Conservation (phyloP, 2,329 filamentous ascomycete genomes). For the Stachybotrys chartarum region DNA sequence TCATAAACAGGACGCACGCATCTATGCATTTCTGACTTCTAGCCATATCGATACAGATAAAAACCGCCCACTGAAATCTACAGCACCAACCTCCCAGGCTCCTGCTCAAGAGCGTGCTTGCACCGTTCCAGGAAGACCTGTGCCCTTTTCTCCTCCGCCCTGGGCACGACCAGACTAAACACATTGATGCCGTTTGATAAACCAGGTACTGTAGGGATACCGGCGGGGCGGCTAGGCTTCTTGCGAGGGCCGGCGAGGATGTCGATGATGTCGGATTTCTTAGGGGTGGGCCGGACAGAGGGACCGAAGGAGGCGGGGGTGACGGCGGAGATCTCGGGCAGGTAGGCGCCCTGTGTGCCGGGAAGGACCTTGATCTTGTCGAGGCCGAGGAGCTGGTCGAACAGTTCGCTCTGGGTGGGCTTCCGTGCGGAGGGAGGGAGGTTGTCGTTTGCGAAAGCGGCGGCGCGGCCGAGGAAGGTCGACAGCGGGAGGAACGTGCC, state of each 20-base stretch:
- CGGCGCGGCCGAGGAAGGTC: conserved; percentile 78
- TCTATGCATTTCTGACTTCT: neutral
- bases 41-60: conserved; percentile 23
- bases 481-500: conserved; percentile 77
- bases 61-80: conserved; percentile 24
- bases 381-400: conserved; percentile 79
- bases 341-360: conserved; percentile 55
- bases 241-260: conserved; percentile 49
- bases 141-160: conserved; percentile 75
- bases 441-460: conserved; percentile 80
- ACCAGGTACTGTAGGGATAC: conserved; percentile 31
- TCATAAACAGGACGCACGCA: neutral
- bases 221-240: conserved; percentile 15
- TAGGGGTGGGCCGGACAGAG: conserved; percentile 20
- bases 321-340: conserved; percentile 62
- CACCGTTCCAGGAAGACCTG: conserved; percentile 77
- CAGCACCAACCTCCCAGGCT: conserved; percentile 68
- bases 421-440: conserved; percentile 59
- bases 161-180: conserved; percentile 74
- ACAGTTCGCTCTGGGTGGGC: conserved; percentile 73
- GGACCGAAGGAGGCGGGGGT: conserved; percentile 33
- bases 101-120: conserved; percentile 74
- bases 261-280: conserved; percentile 69
- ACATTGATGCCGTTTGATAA: conserved; percentile 58
- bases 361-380: conserved; percentile 38